A percentile compares a stretch with the other conserved stretches of the same genome.
These are phyloP conservation scores for Usnea hakonensis DNA, from an alignment of 495 filamentous ascomycete species.

Conservation along the genomic window DNA sequence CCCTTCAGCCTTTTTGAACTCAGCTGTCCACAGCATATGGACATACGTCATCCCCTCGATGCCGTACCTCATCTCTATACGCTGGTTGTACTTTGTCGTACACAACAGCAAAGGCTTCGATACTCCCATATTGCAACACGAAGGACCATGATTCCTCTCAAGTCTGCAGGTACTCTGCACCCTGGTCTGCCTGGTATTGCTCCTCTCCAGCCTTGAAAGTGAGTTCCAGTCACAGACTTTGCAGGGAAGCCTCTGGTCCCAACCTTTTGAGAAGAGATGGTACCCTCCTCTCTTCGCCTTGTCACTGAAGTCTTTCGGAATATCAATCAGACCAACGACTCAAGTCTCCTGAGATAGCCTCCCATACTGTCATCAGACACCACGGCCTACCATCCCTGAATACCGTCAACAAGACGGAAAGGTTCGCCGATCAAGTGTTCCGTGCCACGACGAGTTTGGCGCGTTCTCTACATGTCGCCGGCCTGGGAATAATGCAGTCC, in stretches of 20 bases:
- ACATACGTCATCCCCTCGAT: neutral
- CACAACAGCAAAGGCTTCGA: neutral
- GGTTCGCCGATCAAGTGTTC: neutral
- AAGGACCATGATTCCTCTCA: neutral
- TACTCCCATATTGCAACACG: neutral
- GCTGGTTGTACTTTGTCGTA: neutral
- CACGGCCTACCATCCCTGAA: neutral
- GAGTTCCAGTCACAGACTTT: neutral
- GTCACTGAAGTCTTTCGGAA: neutral
- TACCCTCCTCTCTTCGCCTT: neutral
- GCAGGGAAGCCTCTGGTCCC: neutral
- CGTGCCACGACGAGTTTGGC: neutral
- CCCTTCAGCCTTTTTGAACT: neutral
- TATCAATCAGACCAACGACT: neutral
- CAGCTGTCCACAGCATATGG: neutral
- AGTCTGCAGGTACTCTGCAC: neutral
- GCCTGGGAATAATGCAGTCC: neutral
- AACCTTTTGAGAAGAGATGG: neutral
- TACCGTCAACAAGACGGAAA: neutral
- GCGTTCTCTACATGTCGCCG: neutral
- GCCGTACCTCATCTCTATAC: neutral
- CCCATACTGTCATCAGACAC: neutral
- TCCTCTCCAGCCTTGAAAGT: neutral
- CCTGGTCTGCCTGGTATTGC: neutral
- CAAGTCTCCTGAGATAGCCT: neutral